These are phyloP conservation scores for Picea glauca DNA, from an alignment of 75 land plant species.

Conservation along the genomic window DNA sequence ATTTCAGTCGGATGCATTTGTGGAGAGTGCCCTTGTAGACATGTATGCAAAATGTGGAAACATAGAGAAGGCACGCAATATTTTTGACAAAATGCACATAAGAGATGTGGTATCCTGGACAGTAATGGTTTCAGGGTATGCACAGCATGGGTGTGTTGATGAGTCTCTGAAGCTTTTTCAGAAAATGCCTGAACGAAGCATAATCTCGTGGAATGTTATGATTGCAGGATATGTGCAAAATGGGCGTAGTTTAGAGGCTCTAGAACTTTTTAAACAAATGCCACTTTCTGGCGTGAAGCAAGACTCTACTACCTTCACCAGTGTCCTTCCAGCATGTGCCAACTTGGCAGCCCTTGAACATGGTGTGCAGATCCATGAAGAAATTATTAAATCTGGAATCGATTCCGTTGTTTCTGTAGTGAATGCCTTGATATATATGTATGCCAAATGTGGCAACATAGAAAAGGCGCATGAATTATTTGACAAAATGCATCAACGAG, in stretches of 20 bases:
- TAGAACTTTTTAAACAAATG: background rate
- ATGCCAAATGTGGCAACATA: background rate
- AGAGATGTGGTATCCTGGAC: constrained; percentile 11
- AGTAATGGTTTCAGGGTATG: constrained; percentile 7
- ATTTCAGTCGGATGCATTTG: background rate
- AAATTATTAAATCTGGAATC: background rate
- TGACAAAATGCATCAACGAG: background rate
- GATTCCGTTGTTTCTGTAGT: background rate
- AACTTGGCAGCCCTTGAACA: background rate
- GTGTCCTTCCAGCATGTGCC: constrained; percentile 18
- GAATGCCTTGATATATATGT: constrained; percentile 15
- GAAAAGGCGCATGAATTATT: background rate
- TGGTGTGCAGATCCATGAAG: constrained; percentile 12
- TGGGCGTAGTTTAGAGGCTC: background rate
- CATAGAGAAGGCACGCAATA: background rate
- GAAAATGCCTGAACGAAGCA: constrained; percentile 1
- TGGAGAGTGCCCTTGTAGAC: constrained; percentile 9
- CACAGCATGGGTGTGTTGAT: constrained; percentile 8
- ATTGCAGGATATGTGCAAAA: background rate
- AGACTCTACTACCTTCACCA: constrained; percentile 13
- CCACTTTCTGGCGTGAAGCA: constrained; percentile 9
- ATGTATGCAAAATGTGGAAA: constrained; percentile 14
- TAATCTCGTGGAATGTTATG: background rate
- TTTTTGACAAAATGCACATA: background rate
- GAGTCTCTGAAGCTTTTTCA: constrained; percentile 10